Conservation (phyloP, 2,329 filamentous ascomycete genomes). For the Neocucurbitaria cava region DNA sequence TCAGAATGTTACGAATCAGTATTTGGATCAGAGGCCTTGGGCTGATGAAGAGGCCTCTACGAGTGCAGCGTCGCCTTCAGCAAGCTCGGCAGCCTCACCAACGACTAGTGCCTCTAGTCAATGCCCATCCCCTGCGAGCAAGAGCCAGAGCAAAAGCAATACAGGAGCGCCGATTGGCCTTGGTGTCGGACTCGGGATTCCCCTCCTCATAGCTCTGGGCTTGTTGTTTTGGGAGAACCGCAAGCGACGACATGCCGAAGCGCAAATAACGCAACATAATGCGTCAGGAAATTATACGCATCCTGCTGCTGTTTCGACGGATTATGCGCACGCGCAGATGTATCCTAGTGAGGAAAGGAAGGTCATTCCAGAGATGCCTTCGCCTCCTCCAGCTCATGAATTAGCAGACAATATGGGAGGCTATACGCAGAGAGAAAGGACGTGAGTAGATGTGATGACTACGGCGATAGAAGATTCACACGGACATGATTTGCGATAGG, state of each 20-base stretch:
- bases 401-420: neutral
- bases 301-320: neutral
- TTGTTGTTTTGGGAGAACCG: conserved; percentile 1
- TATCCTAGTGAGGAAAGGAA: neutral
- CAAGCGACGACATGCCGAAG: neutral
- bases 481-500: no score
- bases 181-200: neutral
- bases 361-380: neutral
- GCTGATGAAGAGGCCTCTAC: neutral
- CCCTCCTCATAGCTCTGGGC: conserved; percentile 2
- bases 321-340: neutral
- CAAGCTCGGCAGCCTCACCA: neutral
- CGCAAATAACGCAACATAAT: neutral
- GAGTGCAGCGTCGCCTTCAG: neutral
- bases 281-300: neutral
- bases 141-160: neutral
- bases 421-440: no score
- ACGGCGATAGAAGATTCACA: no score
- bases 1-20: neutral
- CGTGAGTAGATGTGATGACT: no score
- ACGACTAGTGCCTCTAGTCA: neutral
- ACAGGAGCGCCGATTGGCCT: neutral
- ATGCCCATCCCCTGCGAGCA: neutral
- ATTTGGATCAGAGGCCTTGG: neutral
- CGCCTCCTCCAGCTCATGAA: neutral